Evolutionary conservation across 2,329 filamentous ascomycete species (phyloP).

Genomic region (Chaetothyriales sp.): DNA sequence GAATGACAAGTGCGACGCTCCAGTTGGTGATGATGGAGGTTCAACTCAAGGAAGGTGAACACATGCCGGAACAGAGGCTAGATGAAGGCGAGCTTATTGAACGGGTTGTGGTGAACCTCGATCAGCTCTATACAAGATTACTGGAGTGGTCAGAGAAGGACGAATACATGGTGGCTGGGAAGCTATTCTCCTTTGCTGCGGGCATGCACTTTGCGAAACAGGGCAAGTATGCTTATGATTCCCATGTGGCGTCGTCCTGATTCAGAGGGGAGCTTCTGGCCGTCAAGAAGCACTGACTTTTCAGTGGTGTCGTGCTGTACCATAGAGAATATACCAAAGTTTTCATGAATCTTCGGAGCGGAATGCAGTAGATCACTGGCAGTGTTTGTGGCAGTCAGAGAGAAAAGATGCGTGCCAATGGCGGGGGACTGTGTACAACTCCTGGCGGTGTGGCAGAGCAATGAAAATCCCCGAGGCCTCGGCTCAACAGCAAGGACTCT

Average conservation of each 20-base stretch:
- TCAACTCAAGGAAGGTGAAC: constrained; percentile 33
- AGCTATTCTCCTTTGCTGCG: constrained; percentile 12
- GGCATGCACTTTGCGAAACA: constrained; percentile 11
- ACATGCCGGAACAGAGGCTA: constrained; percentile 43
- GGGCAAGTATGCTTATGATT: not conserved
- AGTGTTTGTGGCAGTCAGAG: too few relatives aligned
- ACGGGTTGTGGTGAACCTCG: constrained; percentile 44
- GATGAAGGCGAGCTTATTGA: constrained; percentile 51
- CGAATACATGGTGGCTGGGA: constrained; percentile 11
- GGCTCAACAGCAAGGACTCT: too few relatives aligned
- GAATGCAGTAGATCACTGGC: too few relatives aligned
- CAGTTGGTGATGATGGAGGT: constrained; percentile 48
- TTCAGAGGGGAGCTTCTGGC: not conserved
- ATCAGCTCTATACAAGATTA: constrained; percentile 42
- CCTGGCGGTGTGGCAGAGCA: too few relatives aligned
- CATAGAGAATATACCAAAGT: too few relatives aligned
- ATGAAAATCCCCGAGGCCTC: too few relatives aligned
- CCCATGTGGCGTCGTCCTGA: not conserved
- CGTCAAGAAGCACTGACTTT: too few relatives aligned
- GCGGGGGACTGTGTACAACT: too few relatives aligned
- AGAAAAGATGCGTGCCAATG: too few relatives aligned
- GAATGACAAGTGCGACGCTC: constrained; percentile 48
- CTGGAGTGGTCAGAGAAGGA: constrained; percentile 8
- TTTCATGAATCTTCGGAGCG: too few relatives aligned
- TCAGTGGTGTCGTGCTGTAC: too few relatives aligned